Evolutionary conservation across 805 yeast species (phyloP), one percentile per base, ranked within the genome.

Genomic region (Saccharomycopsis sp.): DNA sequence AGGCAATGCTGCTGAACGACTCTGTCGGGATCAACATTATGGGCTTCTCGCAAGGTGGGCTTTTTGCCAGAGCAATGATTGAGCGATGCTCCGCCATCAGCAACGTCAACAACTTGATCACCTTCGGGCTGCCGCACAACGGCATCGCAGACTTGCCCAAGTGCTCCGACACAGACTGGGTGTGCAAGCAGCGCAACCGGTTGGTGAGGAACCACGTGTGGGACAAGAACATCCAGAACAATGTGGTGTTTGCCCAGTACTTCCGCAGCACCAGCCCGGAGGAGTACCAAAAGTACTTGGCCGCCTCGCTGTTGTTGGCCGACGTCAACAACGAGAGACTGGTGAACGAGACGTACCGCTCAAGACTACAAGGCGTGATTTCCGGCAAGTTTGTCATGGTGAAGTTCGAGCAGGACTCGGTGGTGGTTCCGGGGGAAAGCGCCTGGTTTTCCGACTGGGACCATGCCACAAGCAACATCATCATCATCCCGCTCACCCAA

Each of bases 11-110:
- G 5, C 7, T 9, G 12, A 13, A 21, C 6, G 36, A 25, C 12
- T 30, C 43, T 2, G 42, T 58, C 25, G 88, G 88, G 0, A 78
- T 81, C 53, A 78, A 80, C 54, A 83, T 78, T 4, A 66, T 83
- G 30, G 94, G 94, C 4, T 77, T 80, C 50, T 80, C 89, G 0
- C 94, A 83, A 54, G 94, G 94, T 30, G 94, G 94, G 0, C 58
- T 83, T n/a, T 76, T 83, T 46, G 60, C 80, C n/a, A 59, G 94
- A 34, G 79, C 78, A 4, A 68, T 79, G 21, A 63, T 74, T 21
- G 80, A 84, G 53, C 57, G 70, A 18, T 83, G 89, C 57, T 67
- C 61, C 20, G 57, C 63, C 3, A 31, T 43, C 49, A 67, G 53
- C 1, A 53, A 59, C 16, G 63, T 80, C 2, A 57, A 68, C 38